phyloP scores from a whole-genome alignment of 352 stramenopile genomes.

The Albugo laibachii region DNA sequence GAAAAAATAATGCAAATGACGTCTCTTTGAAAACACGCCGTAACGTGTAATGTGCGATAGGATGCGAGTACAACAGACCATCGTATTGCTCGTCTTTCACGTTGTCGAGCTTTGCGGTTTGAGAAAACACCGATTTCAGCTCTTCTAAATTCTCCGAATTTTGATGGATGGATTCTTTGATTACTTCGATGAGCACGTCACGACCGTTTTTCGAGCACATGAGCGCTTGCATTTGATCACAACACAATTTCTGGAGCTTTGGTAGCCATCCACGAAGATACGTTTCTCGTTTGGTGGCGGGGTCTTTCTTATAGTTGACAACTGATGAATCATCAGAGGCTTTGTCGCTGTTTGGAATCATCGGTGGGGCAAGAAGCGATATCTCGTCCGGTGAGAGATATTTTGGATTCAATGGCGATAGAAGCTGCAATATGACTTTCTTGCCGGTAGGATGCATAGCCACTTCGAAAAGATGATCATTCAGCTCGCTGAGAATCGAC shows the following conservation, averaged over 20 bases:
- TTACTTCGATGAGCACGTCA: slow-evolving; percentile 63
- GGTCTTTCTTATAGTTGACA: slow-evolving; percentile 82
- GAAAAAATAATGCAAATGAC: slow-evolving; percentile 21
- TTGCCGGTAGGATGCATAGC: slow-evolving; percentile 49
- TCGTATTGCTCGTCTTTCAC: slow-evolving; percentile 1
- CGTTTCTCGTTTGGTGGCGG: slow-evolving; percentile 46
- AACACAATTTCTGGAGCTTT: slow-evolving; percentile 66
- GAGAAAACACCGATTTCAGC: too few relatives aligned
- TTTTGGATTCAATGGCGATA: slow-evolving; percentile 64
- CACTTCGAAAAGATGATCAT: slow-evolving; percentile 47
- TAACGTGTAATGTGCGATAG: slow-evolving; percentile 48
- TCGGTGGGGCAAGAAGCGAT: slow-evolving; percentile 41
- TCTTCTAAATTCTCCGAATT: slow-evolving; percentile 11
- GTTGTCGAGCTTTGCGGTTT: too few relatives aligned
- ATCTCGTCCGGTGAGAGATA: slow-evolving; percentile 70
- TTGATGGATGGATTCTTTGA: slow-evolving; percentile 30
- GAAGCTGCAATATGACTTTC: slow-evolving; percentile 63
- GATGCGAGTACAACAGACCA: slow-evolving; percentile 36
- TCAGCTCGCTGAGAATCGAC: slow-evolving; percentile 63
- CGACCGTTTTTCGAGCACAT: slow-evolving; percentile 66
- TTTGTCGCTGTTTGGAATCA: slow-evolving; percentile 45
- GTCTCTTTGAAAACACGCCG: slow-evolving; percentile 66
- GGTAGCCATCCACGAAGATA: slow-evolving; percentile 53
- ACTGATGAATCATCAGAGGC: slow-evolving; percentile 16
- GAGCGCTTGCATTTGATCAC: slow-evolving; percentile 28